phyloP scores from a whole-genome alignment of 2,329 filamentous ascomycete species.

The Nothophaeocryptopus gaeumannii region DNA sequence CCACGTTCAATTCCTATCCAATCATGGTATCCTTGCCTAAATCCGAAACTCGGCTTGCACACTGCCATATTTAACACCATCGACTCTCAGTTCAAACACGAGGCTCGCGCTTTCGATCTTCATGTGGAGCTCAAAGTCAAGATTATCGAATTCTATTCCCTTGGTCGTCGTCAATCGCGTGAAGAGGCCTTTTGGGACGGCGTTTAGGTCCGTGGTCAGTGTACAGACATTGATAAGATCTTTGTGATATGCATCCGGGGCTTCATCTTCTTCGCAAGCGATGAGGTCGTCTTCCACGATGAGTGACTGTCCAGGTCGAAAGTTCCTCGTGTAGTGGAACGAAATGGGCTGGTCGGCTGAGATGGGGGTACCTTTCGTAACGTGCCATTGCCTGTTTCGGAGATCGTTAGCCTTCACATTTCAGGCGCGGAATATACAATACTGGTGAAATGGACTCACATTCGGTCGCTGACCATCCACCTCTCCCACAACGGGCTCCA shows the following conservation, averaged over 20 bases:
- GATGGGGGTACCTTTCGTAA: constrained; percentile 68
- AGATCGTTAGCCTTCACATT: too few species aligned
- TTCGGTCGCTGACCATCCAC: constrained; percentile 79
- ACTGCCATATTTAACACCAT: constrained; percentile 71
- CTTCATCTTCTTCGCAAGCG: constrained; percentile 67
- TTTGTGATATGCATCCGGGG: constrained; percentile 52
- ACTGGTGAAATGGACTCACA: constrained; percentile 34
- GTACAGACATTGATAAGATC: constrained; percentile 68
- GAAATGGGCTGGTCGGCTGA: constrained; percentile 72
- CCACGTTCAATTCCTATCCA: too few species aligned
- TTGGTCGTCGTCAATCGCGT: constrained; percentile 73
- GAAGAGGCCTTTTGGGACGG: constrained; percentile 70
- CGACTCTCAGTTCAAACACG: constrained; percentile 75
- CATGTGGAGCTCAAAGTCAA: constrained; percentile 82
- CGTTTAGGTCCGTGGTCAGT: constrained; percentile 73
- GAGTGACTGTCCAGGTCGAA: constrained; percentile 72
- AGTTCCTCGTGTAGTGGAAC: constrained; percentile 84
- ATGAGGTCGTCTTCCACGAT: constrained; percentile 78
- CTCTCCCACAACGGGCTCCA: constrained; percentile 78
- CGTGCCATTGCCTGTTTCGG: constrained; percentile 66
- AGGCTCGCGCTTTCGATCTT: constrained; percentile 73
- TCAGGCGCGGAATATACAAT: too few species aligned
- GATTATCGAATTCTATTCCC: constrained; percentile 76
- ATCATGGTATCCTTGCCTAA: too few species aligned
- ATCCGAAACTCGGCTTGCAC: constrained; percentile 71